A percentile compares a stretch with the other conserved stretches of the same genome.
Conservation (phyloP, 2,329 filamentous ascomycete genomes). For the Daldinia sp. region DNA sequence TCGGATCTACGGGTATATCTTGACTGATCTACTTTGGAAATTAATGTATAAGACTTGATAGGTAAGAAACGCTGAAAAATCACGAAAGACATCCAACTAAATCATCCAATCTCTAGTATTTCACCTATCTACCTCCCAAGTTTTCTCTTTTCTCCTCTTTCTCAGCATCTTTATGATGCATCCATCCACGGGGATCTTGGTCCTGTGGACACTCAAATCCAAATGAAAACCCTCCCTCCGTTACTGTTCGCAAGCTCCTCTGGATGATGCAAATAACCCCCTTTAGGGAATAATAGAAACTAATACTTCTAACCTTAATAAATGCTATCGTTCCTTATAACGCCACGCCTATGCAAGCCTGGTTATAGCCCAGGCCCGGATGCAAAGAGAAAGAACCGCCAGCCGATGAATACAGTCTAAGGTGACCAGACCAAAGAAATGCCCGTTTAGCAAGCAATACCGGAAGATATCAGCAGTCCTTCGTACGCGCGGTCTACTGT, state of each 20-base stretch:
- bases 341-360: slow-evolving; percentile 33
- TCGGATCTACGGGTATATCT: not conserved
- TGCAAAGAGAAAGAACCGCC: slow-evolving; percentile 22
- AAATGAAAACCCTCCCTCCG: not conserved
- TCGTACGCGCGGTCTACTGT: slow-evolving; percentile 65
- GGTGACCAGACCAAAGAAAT: slow-evolving; percentile 9
- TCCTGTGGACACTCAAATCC: not conserved
- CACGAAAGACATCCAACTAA: not conserved
- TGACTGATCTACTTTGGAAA: not conserved
- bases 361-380: slow-evolving; percentile 14
- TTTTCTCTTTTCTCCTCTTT: not conserved
- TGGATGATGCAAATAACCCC: not conserved
- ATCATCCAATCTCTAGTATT: not conserved
- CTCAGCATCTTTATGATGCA: not conserved
- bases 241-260: not conserved
- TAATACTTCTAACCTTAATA: slow-evolving; percentile 4
- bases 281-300: slow-evolving; percentile 5
- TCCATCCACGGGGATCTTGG: not conserved
- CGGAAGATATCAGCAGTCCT: slow-evolving; percentile 48
- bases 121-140: not conserved
- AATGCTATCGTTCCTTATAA: slow-evolving; percentile 20
- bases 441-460: not conserved
- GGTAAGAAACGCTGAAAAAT: too few species aligned
- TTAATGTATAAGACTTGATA: too few species aligned
- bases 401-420: slow-evolving; percentile 25